Conservation (phyloP, 2,329 filamentous ascomycete species). For the Alternaria postmessia region DNA sequence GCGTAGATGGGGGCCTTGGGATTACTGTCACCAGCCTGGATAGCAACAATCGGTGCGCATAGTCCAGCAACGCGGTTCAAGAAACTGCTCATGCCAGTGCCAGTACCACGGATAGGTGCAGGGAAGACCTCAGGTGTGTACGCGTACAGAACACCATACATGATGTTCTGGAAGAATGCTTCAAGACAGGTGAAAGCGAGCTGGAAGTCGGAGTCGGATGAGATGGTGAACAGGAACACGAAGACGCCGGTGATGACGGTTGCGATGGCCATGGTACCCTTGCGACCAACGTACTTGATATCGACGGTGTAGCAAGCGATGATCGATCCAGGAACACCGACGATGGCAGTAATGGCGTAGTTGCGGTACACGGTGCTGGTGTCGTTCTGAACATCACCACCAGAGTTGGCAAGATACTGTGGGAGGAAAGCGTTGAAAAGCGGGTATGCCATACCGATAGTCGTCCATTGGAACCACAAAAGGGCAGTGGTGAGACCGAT, state of each 20-base stretch:
- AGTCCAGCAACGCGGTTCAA: slow-evolving; percentile 74
- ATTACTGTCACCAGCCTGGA: slow-evolving; percentile 50
- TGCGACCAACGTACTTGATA: slow-evolving; percentile 74
- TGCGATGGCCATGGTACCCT: slow-evolving; percentile 73
- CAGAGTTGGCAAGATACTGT: slow-evolving; percentile 75
- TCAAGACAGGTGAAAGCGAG: slow-evolving; percentile 73
- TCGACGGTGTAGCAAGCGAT: slow-evolving; percentile 78
- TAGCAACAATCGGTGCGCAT: slow-evolving; percentile 72
- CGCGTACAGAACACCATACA: slow-evolving; percentile 76
- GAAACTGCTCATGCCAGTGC: slow-evolving; percentile 75
- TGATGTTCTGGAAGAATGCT: slow-evolving; percentile 68
- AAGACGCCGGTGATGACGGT: slow-evolving; percentile 73
- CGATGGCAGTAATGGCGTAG: slow-evolving; percentile 80
- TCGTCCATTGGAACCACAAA: slow-evolving; percentile 82
- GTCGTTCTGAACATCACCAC: slow-evolving; percentile 37
- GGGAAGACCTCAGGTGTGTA: slow-evolving; percentile 82
- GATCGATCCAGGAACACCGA: slow-evolving; percentile 79
- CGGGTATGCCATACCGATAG: slow-evolving; percentile 85
- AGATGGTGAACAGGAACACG: slow-evolving; percentile 71
- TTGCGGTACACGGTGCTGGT: slow-evolving; percentile 70
- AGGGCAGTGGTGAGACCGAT: slow-evolving; percentile 59
- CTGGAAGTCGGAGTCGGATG: slow-evolving; percentile 64
- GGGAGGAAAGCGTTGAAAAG: slow-evolving; percentile 92
- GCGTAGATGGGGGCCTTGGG: slow-evolving; percentile 56
- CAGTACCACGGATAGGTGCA: slow-evolving; percentile 74